Base-by-base conservation (phyloP, 306 rosid species). In the Crataegus laevigata region DNA sequence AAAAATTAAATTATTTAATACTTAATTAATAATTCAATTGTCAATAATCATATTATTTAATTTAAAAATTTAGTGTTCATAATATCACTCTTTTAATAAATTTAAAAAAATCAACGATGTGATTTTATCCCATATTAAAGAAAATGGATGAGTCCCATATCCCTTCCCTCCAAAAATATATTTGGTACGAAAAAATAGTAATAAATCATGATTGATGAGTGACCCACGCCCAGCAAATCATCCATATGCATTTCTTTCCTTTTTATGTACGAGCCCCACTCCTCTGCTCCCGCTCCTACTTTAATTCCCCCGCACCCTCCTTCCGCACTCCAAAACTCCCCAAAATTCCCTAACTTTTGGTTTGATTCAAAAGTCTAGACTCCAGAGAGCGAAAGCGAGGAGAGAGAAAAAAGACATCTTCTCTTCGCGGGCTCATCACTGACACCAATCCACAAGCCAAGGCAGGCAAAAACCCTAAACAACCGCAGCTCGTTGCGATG, bases 401-500 rank as follows among this genome's bases (percentile, higher is more conserved):
- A 17, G 5, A 15, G 1, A 40, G 43, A 40, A 10, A 40, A 40
- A 3, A 40, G 54, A 19, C 54, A 50, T 50, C 54, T 50, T 50
- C 54, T 15, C 54, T 50, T 15, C 54, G 54, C 54, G 54, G 54
- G 54, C 18, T 50, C 54, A 17, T 18, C 54, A 5, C 8, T 50
- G 8, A 5, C 54, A 4, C 52, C 52, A 47, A 50, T 50, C 54
- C 21, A 50, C 54, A 17, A 17, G 8, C 21, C 54, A 15, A 7
- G 6, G 54, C 54, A 50, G 3, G 54, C 54, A 50, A 50, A 17
- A 50, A 50, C 54, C 54, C 54, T 50, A 50, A 17, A 15, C 54
- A 47, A 47, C 54, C 21, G 54, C 54, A 68, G 17, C 47, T 54
- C 19, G 43, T 22, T 40, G 47, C 83, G 60, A 82, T 86, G 93